Evolutionary conservation across 2,329 filamentous ascomycete species (phyloP).

Genomic region (Emydomyces testavorans): DNA sequence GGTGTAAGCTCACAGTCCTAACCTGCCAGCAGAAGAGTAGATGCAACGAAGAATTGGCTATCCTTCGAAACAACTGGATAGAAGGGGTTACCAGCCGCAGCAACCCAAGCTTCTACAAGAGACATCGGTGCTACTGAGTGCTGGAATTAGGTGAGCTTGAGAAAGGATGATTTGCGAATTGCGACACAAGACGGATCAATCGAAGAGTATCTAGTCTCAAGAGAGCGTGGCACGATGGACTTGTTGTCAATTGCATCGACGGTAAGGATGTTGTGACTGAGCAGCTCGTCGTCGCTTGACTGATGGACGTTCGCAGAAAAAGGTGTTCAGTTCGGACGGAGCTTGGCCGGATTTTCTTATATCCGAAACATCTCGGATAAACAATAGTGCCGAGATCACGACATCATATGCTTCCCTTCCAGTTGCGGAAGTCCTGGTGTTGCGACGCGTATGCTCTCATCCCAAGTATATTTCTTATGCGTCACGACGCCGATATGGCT

Average conservation of each 20-base stretch:
- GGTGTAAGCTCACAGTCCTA: slow-evolving; percentile 16
- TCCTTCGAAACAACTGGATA: slow-evolving; percentile 67
- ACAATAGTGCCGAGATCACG: background rate
- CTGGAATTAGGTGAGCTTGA: background rate
- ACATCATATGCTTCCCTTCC: slow-evolving; percentile 1
- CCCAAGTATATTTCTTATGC: background rate
- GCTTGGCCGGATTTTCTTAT: background rate
- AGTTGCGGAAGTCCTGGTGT: background rate
- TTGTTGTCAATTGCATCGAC: background rate
- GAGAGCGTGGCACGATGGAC: background rate
- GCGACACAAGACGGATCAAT: background rate
- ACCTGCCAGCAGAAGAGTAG: slow-evolving; percentile 60
- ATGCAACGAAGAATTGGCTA: slow-evolving; percentile 71
- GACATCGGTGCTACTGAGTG: slow-evolving; percentile 38
- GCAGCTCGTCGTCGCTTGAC: background rate
- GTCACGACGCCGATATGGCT: slow-evolving; percentile 22
- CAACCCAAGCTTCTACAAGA: slow-evolving; percentile 85
- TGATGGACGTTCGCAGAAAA: background rate
- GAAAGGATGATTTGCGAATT: too few relatives aligned
- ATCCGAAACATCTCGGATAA: background rate
- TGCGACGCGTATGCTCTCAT: background rate
- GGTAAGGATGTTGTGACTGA: background rate
- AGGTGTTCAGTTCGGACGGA: slow-evolving; percentile 3
- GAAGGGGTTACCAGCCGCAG: slow-evolving; percentile 78
- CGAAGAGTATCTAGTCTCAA: background rate